Conservation (phyloP, 495 filamentous ascomycete species). For the Thermothielavioides terrestris region DNA sequence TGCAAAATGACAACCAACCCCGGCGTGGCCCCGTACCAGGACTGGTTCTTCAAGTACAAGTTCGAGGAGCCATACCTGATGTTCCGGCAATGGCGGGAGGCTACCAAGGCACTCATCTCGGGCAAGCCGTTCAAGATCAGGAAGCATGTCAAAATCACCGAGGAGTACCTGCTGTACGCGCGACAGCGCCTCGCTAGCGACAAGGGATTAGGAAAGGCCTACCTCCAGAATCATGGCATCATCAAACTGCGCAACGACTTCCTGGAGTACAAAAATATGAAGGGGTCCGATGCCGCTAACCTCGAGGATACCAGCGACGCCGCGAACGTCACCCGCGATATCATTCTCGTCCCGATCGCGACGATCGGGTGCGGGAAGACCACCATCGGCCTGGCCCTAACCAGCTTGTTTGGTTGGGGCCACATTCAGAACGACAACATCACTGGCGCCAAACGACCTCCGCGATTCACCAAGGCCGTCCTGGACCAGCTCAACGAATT, state of each 20-base stretch:
- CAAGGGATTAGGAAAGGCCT: conserved; percentile 52
- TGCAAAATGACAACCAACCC: conserved; percentile 52
- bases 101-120: conserved; percentile 78
- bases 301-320: conserved; percentile 26
- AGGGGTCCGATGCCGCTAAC: conserved; percentile 62
- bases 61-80: conserved; percentile 98
- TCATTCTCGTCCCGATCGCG: conserved; percentile 78
- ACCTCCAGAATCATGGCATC: conserved; percentile 89
- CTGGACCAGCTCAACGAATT: conserved; percentile 47
- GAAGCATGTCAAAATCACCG: conserved; percentile 85
- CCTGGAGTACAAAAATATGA: conserved; percentile 66
- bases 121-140: conserved; percentile 65
- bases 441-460: conserved; percentile 61
- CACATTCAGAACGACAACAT: conserved; percentile 98
- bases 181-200: conserved; percentile 60
- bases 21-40: conserved; percentile 44
- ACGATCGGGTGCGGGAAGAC: conserved; percentile 97
- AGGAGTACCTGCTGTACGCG: conserved; percentile 80
- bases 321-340: conserved; percentile 47
- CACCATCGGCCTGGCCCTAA: conserved; percentile 74
- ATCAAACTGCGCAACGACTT: conserved; percentile 85
- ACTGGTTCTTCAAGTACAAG: conserved; percentile 99
- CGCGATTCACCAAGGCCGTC: conserved; percentile 61
- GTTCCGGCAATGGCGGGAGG: conserved; percentile 98
- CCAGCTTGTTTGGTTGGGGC: conserved; percentile 82